Evolutionary conservation across 257 asterid genomes (phyloP).

Genomic region (Leptodermis oblonga): DNA sequence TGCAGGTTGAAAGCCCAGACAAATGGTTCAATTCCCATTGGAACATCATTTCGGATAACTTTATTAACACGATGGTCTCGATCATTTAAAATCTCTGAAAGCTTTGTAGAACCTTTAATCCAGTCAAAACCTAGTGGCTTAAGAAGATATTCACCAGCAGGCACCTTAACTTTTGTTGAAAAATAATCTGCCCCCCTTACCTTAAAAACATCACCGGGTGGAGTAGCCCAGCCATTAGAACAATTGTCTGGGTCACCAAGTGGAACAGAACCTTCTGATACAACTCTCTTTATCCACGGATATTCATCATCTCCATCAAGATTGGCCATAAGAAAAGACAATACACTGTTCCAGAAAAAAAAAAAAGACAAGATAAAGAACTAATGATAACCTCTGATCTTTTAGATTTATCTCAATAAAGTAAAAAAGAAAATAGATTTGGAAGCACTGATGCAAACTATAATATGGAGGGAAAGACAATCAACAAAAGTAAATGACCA

Average conservation of each 20-base stretch:
- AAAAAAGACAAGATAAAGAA: conserved; percentile 2
- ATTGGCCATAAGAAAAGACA: conserved; percentile 38
- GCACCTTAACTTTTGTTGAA: conserved; percentile 52
- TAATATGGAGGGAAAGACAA: not conserved
- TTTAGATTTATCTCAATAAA: not conserved
- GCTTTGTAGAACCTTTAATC: conserved; percentile 72
- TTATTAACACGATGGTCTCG: conserved; percentile 58
- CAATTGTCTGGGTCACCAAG: conserved; percentile 50
- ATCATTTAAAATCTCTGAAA: conserved; percentile 47
- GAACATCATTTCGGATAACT: conserved; percentile 44
- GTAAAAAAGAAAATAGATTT: not conserved
- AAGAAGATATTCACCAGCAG: conserved; percentile 67
- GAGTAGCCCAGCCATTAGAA: conserved; percentile 81
- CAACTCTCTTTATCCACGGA: conserved; percentile 65
- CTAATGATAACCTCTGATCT: not conserved
- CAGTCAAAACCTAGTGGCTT: conserved; percentile 87
- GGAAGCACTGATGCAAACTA: not conserved
- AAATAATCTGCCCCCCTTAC: conserved; percentile 77
- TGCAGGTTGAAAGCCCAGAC: conserved; percentile 87
- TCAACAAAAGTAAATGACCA: not conserved
- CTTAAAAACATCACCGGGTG: conserved; percentile 59
- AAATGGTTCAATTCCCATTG: conserved; percentile 47
- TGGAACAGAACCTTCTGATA: conserved; percentile 72
- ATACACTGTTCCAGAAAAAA: conserved; percentile 15
- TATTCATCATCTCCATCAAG: conserved; percentile 34